A percentile compares a stretch with the other conserved stretches of the same genome.
Conservation (phyloP, 805 yeast species). For the Hanseniaspora jakobsenii region DNA sequence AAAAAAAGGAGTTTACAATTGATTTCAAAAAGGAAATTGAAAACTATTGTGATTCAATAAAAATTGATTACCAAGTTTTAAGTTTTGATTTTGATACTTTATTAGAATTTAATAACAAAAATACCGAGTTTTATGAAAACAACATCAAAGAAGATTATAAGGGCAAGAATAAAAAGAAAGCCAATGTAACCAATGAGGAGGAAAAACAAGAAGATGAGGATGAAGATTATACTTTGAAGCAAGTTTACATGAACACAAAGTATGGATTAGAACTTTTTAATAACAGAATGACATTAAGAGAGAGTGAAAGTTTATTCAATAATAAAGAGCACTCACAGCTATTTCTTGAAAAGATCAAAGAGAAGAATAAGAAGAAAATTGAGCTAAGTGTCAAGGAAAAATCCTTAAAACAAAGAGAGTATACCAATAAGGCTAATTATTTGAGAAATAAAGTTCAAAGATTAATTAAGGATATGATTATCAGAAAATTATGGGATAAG, state of each 20-base stretch:
- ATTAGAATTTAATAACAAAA: conserved; percentile 16
- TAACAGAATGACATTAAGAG: conserved; percentile 49
- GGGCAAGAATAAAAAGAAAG: background rate
- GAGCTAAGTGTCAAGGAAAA: conserved; percentile 31
- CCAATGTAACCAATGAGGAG: conserved; percentile 1
- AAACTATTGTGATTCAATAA: conserved; percentile 22
- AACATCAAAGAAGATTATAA: conserved; percentile 2
- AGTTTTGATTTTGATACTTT: conserved; percentile 24
- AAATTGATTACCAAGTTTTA: conserved; percentile 20
- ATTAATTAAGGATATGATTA: conserved; percentile 23
- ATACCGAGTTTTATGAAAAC: conserved; percentile 11
- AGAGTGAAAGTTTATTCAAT: conserved; percentile 50
- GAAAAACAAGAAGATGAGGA: conserved; percentile 14
- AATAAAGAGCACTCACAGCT: conserved; percentile 66
- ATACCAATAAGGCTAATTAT: conserved; percentile 23
- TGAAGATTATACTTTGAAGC: conserved; percentile 18
- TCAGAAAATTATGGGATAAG: conserved; percentile 25
- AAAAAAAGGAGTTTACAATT: conserved; percentile 18
- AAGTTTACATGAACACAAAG: conserved; percentile 21
- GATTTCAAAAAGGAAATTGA: conserved; percentile 24
- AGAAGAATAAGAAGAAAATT: conserved; percentile 34
- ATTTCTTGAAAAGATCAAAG: conserved; percentile 58
- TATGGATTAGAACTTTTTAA: conserved; percentile 22
- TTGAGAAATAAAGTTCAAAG: conserved; percentile 21
- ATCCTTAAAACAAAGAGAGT: conserved; percentile 28